Evolutionary conservation across 768 basidiomycete genomes (phyloP).

Genomic region (Leccinum imitatum): DNA sequence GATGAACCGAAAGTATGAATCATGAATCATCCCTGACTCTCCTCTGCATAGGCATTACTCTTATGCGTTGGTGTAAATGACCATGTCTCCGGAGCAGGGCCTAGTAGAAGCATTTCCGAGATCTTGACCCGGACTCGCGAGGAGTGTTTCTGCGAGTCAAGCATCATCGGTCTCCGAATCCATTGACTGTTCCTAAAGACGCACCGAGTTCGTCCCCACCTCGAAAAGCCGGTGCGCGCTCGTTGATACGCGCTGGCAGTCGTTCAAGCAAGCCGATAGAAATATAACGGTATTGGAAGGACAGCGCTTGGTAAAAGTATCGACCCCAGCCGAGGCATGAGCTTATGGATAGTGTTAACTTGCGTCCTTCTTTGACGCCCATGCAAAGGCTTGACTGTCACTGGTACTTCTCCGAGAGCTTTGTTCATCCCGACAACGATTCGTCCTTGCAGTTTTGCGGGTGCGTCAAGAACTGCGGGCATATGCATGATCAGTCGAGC

Average conservation of each 20-base stretch:
- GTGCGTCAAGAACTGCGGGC: slow-evolving; percentile 72
- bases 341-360: slow-evolving; percentile 77
- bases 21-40: slow-evolving; percentile 56
- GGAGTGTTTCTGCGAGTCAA: slow-evolving; percentile 65
- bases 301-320: slow-evolving; percentile 92
- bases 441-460: slow-evolving; percentile 71
- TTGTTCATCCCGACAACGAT: slow-evolving; percentile 90
- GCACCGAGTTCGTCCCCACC: slow-evolving; percentile 87
- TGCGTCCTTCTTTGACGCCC: slow-evolving; percentile 81
- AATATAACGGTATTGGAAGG: slow-evolving; percentile 94
- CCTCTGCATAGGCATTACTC: slow-evolving; percentile 73
- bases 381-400: slow-evolving; percentile 87
- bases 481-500: neutral
- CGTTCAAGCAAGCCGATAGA: slow-evolving; percentile 89
- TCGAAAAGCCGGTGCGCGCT: slow-evolving; percentile 82
- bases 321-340: slow-evolving; percentile 85
- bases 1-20: neutral
- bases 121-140: slow-evolving; percentile 90
- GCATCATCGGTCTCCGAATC: neutral
- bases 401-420: slow-evolving; percentile 85
- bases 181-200: slow-evolving; percentile 22
- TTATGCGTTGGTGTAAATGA: slow-evolving; percentile 92
- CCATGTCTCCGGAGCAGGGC: slow-evolving; percentile 81
- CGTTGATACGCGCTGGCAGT: slow-evolving; percentile 81
- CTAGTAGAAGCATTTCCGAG: slow-evolving; percentile 87